Evolutionary conservation across 2,329 filamentous ascomycete species (phyloP), one percentile per base, ranked within the genome.

Genomic region (Aspergillus aculeatinus): DNA sequence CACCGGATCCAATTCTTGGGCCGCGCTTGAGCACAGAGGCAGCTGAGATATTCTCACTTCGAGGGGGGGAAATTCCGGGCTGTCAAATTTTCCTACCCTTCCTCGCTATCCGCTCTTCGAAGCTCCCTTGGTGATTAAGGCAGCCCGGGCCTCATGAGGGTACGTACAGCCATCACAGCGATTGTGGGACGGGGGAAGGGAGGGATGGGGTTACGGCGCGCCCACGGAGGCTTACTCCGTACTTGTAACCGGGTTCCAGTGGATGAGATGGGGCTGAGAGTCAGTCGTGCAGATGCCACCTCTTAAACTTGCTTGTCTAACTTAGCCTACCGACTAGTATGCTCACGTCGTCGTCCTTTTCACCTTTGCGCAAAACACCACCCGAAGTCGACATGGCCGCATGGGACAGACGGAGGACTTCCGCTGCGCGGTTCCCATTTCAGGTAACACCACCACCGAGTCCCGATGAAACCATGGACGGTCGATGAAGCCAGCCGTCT

Each of bases 1-100:
- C 54, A 48, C 48, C 50, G 54, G 33, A 61, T 50, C 51, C 57
- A 60, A 61, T 55, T 55, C 57, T 58, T 59, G 42, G 39, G 44
- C 53, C 33, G 53, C 42, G 27, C 27, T 21, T 35, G 42, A 29
- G 33, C 21, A 33, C 14, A 29, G 42, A 55, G 53, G 53, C 53
- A 55, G 42, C 53, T 47, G 42, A 29, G 33, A 35, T 48, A n/a
- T 29, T 35, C 23, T 47, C 23, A 29, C 7, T 16, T 16, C 33
- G 14, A 3, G 39, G 39, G n/a, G 6, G 6, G 2, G 5, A 35
- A 16, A 16, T 12, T 35, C 11, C 11, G 33, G 33, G 33, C 33
- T 16, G 12, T 12, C 33, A 35, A 10, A 44, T n/a, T n/a, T 16
- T 19, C 7, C 39, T 9, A 35, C 16, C 39, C 16, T 9, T 44